Evolutionary conservation across 441 rosid genomes (phyloP).

Genomic region (Gossypium schwendimanii): DNA sequence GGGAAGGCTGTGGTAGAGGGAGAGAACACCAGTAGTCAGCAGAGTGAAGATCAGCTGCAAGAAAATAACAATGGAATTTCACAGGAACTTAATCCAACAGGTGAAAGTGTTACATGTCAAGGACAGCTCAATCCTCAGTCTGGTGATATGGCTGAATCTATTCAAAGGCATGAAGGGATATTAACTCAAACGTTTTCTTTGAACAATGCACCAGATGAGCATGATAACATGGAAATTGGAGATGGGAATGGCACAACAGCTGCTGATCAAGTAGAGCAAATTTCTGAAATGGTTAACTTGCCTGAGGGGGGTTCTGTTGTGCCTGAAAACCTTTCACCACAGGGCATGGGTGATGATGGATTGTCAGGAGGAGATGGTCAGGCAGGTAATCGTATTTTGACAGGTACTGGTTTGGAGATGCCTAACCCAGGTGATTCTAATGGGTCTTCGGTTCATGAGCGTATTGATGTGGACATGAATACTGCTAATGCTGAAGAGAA

Average conservation of each 20-base stretch:
- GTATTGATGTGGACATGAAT: conserved; percentile 80
- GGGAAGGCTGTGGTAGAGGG: conserved; percentile 40
- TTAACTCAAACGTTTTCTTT: conserved; percentile 48
- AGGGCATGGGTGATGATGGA: conserved; percentile 25
- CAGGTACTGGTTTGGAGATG: conserved; percentile 33
- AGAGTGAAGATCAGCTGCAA: conserved; percentile 44
- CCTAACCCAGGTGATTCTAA: conserved; percentile 30
- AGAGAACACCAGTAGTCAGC: conserved; percentile 42
- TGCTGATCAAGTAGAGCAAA: conserved; percentile 35
- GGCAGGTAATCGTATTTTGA: conserved; percentile 20
- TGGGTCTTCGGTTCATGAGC: conserved; percentile 30
- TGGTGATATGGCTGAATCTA: conserved; percentile 28
- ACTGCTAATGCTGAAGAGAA: conserved; percentile 50
- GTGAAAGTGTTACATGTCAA: conserved; percentile 30
- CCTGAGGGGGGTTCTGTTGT: conserved; percentile 28
- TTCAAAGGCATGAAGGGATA: conserved; percentile 39
- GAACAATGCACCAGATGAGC: conserved; percentile 46
- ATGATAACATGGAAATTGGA: conserved; percentile 73
- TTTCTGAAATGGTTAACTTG: conserved; percentile 36
- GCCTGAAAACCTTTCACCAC: conserved; percentile 36
- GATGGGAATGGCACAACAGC: conserved; percentile 45
- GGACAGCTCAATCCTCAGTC: conserved; percentile 33
- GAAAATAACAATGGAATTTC: conserved; percentile 33
- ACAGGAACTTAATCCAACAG: conserved; percentile 30
- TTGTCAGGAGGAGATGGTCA: conserved; percentile 26